Evolutionary conservation across 139 green algal species (phyloP).

Genomic region (Pleodorina starrii): DNA sequence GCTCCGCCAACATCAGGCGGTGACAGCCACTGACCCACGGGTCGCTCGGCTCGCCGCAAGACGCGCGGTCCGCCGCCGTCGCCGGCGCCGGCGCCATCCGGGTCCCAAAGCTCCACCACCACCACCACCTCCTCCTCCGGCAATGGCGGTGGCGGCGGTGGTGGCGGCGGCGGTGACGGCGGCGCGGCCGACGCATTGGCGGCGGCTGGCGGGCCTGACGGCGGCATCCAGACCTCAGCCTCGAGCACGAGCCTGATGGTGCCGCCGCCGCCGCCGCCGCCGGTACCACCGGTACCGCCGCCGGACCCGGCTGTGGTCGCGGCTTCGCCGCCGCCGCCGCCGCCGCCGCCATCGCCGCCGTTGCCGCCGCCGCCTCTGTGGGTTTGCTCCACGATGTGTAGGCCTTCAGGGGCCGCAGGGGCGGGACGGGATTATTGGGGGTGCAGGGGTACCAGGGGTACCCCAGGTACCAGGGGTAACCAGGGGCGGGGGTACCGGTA

Average conservation of each 20-base stretch:
- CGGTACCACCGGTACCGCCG: background rate
- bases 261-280: background rate
- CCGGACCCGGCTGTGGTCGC: too few relatives aligned
- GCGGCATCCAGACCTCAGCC: slow-evolving; percentile 30
- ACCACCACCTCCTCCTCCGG: background rate
- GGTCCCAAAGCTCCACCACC: slow-evolving; percentile 37
- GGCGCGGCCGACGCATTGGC: too few relatives aligned
- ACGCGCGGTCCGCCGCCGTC: background rate
- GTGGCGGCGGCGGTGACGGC: background rate
- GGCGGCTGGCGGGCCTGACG: too few relatives aligned
- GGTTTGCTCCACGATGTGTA: slow-evolving; percentile 41
- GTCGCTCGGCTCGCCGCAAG: slow-evolving; percentile 15
- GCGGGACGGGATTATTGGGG: too few relatives aligned
- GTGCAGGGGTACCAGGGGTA: too few relatives aligned
- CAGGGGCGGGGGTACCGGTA: too few relatives aligned
- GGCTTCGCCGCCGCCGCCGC: background rate
- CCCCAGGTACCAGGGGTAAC: too few relatives aligned
- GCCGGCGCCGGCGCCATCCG: background rate
- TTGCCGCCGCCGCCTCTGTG: background rate
- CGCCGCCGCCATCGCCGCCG: background rate
- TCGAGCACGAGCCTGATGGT: background rate
- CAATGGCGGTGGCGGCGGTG: background rate
- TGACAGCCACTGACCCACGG: background rate
- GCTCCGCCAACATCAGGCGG: background rate
- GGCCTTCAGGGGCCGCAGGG: background rate